A percentile compares a stretch with the other conserved stretches of the same genome.
Conservation (phyloP, 2,329 filamentous ascomycete species). For the Phialophora expanda region DNA sequence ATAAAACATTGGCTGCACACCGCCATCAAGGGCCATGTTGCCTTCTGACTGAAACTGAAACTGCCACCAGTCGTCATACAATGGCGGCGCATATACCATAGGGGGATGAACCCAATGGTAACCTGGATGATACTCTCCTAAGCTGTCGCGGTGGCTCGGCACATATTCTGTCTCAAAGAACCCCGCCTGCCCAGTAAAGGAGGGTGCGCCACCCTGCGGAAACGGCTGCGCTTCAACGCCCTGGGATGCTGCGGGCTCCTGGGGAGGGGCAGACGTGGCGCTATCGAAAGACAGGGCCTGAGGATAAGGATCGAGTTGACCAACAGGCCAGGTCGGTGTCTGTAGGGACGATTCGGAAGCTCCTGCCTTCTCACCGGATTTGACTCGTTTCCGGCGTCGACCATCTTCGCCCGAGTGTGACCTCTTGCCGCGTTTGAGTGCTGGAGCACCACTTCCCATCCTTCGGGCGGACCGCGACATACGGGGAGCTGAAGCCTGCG, state of each 20-base stretch:
- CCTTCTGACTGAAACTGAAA: slow-evolving; percentile 13
- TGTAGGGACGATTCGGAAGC: slow-evolving; percentile 10
- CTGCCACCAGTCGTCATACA: slow-evolving; percentile 29
- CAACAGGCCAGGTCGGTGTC: slow-evolving; percentile 13
- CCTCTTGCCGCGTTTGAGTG: slow-evolving; percentile 20
- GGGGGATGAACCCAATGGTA: slow-evolving; percentile 28
- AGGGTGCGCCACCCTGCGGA: slow-evolving; percentile 20
- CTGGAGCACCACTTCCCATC: neutral
- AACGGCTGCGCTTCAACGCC: slow-evolving; percentile 25
- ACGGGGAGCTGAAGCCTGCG: neutral
- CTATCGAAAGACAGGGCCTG: slow-evolving; percentile 23
- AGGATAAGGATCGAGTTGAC: slow-evolving; percentile 18
- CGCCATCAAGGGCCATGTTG: slow-evolving; percentile 11
- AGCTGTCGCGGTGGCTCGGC: slow-evolving; percentile 6
- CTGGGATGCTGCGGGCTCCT: slow-evolving; percentile 14
- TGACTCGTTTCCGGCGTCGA: slow-evolving; percentile 20
- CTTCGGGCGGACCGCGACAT: neutral
- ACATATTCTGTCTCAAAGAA: slow-evolving; percentile 18
- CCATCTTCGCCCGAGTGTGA: slow-evolving; percentile 9
- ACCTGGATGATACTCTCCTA: slow-evolving; percentile 11
- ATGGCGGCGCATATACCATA: slow-evolving; percentile 23
- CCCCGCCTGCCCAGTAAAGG: slow-evolving; percentile 27
- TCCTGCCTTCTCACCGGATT: neutral
- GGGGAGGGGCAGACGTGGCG: slow-evolving; percentile 18
- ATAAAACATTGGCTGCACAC: slow-evolving; percentile 16